Evolutionary conservation across 768 basidiomycete species (phyloP), one percentile per base, ranked within the genome.

Genomic region (Mycena haematopus): DNA sequence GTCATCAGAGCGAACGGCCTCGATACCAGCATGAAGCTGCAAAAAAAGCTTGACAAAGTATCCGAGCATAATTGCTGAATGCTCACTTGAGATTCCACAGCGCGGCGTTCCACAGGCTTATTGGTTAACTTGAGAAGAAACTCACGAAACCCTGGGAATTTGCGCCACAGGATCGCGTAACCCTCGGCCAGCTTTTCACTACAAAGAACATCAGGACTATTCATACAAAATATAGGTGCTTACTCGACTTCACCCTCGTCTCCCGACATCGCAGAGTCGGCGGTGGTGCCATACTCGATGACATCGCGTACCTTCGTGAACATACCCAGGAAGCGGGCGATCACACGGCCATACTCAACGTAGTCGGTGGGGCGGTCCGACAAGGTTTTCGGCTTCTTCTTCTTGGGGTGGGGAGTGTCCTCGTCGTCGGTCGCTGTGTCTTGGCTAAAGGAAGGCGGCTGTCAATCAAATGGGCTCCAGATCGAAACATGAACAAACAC

Each of bases 71-170:
- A 21, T 6, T n/a, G 9, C 8, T n/a, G 2, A 7, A n/a, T 8
- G 29, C 29, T 31, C 29, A 49, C 47, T 11, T 49, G 24, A 6
- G 31, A 7, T 21, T 51, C 19, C n/a, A 51, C 27, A 10, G n/a
- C 17, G 1, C 19, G n/a, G 29, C 33, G 50, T 17, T 21, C 42
- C 1, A 42, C 8, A 8, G 50, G 50, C 17, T 53, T 11, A 6
- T 53, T 40, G 17, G 52, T 27, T 17, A 53, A 22, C 38, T n/a
- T 22, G 22, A 53, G 52, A 6, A 53, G 52, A 24, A 24, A 53
- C 19, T 45, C 29, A 42, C 27, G 54, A 11, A 45, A 56, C 7
- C 54, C 54, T 4, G 54, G 54, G 24, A 56, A 56, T 24, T 56
- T 56, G 15, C 31, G 22, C 54, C 54, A 56, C 1, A 56, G 40